A percentile compares a stretch with the other conserved stretches of the same genome.
Evolutionary conservation across 768 basidiomycete species (phyloP).

Genomic region (Gloeophyllum trabeum): DNA sequence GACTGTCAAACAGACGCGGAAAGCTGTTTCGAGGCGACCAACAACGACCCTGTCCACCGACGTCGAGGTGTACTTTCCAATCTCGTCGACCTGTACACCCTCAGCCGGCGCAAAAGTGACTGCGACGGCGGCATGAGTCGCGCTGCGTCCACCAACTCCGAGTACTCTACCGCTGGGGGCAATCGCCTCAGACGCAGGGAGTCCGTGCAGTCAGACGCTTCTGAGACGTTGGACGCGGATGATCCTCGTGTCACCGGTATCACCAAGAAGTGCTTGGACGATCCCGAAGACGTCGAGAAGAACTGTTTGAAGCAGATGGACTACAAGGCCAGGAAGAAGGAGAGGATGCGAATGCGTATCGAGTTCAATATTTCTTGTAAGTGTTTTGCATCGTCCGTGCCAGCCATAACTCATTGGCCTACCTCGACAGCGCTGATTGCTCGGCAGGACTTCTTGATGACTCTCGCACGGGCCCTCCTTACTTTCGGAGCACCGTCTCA

Average conservation of each 20-base stretch:
- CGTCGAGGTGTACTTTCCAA: slow-evolving; percentile 38
- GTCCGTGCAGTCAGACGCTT: slow-evolving; percentile 35
- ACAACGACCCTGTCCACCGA: slow-evolving; percentile 12
- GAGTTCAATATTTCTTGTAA: slow-evolving; percentile 68
- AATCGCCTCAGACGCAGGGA: slow-evolving; percentile 20
- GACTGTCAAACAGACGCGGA: slow-evolving; percentile 13
- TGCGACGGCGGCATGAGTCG: slow-evolving; percentile 8
- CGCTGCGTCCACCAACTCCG: slow-evolving; percentile 12
- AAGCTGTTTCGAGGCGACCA: slow-evolving; percentile 9
- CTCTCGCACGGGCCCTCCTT: slow-evolving; percentile 79
- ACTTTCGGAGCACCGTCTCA: slow-evolving; percentile 94
- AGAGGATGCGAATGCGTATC: slow-evolving; percentile 51
- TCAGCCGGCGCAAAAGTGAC: slow-evolving; percentile 16
- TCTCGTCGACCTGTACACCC: slow-evolving; percentile 39
- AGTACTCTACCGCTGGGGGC: slow-evolving; percentile 1
- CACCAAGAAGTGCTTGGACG: slow-evolving; percentile 36
- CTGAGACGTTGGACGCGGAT: slow-evolving; percentile 55
- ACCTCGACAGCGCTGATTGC: slow-evolving; percentile 46
- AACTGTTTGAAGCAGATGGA: slow-evolving; percentile 52
- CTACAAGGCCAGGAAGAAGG: slow-evolving; percentile 57
- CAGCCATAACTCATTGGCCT: not conserved
- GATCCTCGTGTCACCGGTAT: slow-evolving; percentile 61
- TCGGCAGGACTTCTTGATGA: slow-evolving; percentile 65
- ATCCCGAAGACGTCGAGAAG: slow-evolving; percentile 51
- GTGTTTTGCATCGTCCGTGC: slow-evolving; percentile 6